phyloP scores from a whole-genome alignment of 1,284 basidiomycete genomes.

The Cutaneotrichosporon sp. region DNA sequence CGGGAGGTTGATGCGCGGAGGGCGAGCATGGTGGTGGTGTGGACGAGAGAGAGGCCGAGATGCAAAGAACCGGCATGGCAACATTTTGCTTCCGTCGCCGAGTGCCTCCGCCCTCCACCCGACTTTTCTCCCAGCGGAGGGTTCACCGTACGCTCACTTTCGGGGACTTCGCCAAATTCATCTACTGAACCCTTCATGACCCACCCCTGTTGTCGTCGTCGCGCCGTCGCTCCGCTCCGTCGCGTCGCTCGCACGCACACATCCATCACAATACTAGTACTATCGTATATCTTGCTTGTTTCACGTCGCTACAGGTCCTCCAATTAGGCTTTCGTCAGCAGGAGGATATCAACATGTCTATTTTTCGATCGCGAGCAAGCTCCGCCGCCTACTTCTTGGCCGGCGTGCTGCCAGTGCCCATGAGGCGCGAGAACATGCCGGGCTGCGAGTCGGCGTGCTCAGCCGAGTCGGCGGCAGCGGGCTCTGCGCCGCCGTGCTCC shows the following conservation, averaged over 20 bases:
- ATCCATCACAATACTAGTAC: conserved; percentile 1
- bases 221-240: too few species aligned
- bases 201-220: too few species aligned
- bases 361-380: background rate
- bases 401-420: conserved; percentile 1
- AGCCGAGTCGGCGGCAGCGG: background rate
- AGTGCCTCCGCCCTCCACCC: conserved; percentile 6
- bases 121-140: background rate
- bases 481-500: conserved; percentile 5
- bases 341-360: background rate
- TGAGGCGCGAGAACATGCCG: conserved; percentile 10
- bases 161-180: background rate
- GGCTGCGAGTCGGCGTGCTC: background rate
- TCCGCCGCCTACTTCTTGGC: background rate
- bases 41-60: background rate
- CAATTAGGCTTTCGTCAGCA: background rate
- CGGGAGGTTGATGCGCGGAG: background rate
- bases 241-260: background rate
- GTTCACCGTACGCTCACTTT: background rate
- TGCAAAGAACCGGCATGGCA: background rate
- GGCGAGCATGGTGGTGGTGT: background rate
- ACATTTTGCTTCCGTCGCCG: conserved; percentile 12
- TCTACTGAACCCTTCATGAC: too few species aligned
- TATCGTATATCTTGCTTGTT: background rate
- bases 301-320: background rate